These are phyloP conservation scores for Aphanocladium album DNA, from an alignment of 2,329 filamentous ascomycete genomes.

Conservation along the genomic window DNA sequence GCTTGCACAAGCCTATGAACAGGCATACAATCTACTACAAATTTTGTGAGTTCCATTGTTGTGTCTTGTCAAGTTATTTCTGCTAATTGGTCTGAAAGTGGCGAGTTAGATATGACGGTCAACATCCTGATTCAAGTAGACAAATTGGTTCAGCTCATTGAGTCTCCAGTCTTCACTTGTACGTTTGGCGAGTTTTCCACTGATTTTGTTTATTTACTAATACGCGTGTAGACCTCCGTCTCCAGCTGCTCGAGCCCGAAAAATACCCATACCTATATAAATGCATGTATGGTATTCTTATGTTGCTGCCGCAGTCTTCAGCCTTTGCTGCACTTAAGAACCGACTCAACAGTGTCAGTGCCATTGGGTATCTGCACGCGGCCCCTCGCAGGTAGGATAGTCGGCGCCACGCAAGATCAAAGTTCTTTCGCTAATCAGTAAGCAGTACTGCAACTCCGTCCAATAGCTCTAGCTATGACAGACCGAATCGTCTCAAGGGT, in stretches of 20 bases:
- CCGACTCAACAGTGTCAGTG: slow-evolving; percentile 91
- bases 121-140: slow-evolving; percentile 99
- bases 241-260: slow-evolving; percentile 93
- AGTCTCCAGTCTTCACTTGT: slow-evolving; percentile 98
- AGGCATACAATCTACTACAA: slow-evolving; percentile 91
- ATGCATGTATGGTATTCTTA: slow-evolving; percentile 92
- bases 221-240: slow-evolving; percentile 62
- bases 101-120: slow-evolving; percentile 96
- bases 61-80: background rate
- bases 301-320: slow-evolving; percentile 96
- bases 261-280: slow-evolving; percentile 94
- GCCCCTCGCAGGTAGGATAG: slow-evolving; percentile 67
- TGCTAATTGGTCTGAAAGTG: slow-evolving; percentile 45
- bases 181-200: slow-evolving; percentile 27
- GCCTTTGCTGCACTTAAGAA: slow-evolving; percentile 97
- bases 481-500: slow-evolving; percentile 71
- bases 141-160: slow-evolving; percentile 92
- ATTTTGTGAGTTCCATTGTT: slow-evolving; percentile 66
- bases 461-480: slow-evolving; percentile 57
- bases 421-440: background rate
- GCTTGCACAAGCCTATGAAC: slow-evolving; percentile 94
- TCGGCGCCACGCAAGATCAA: background rate
- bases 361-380: slow-evolving; percentile 90
- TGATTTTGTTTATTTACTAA: background rate
- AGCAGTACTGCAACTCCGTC: slow-evolving; percentile 42